A percentile compares a stretch with the other conserved stretches of the same genome.
phyloP scores from a whole-genome alignment of 192 early-diverging fungal species.

The Cetraspora pellucida region DNA sequence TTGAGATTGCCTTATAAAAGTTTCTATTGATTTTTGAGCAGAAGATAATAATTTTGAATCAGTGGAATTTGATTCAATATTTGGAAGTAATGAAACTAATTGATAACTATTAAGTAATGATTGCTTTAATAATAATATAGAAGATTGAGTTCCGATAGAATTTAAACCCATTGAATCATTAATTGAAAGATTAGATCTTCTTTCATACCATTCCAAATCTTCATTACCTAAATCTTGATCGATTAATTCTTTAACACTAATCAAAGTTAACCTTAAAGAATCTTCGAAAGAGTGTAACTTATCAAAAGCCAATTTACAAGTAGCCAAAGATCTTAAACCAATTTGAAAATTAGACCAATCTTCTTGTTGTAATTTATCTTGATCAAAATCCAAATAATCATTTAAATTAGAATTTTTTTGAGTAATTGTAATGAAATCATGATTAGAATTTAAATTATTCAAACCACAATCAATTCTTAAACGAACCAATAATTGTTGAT shows the following conservation, averaged over 20 bases:
- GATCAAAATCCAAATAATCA: slow-evolving; percentile 52
- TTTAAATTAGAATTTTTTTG: slow-evolving; percentile 35
- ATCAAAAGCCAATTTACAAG: slow-evolving; percentile 50
- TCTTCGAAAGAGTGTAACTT: slow-evolving; percentile 49
- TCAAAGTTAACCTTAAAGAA: slow-evolving; percentile 38
- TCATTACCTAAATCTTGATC: slow-evolving; percentile 23
- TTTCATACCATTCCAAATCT: slow-evolving; percentile 17
- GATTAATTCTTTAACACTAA: slow-evolving; percentile 34
- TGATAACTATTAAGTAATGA: slow-evolving; percentile 61
- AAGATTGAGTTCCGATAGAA: slow-evolving; percentile 39
- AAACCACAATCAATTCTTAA: slow-evolving; percentile 47
- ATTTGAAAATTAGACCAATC: slow-evolving; percentile 69
- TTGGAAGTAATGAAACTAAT: slow-evolving; percentile 41
- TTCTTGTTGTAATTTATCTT: slow-evolving; percentile 49
- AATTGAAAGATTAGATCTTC: background rate
- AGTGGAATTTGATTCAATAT: slow-evolving; percentile 32
- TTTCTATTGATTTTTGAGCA: slow-evolving; percentile 12
- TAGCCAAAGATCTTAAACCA: slow-evolving; percentile 62
- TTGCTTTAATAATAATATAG: slow-evolving; percentile 45
- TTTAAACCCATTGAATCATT: slow-evolving; percentile 2
- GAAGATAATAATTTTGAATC: background rate
- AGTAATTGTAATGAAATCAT: background rate
- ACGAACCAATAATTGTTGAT: slow-evolving; percentile 44
- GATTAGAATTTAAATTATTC: slow-evolving; percentile 31
- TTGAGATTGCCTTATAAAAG: slow-evolving; percentile 51